Evolutionary conservation across 495 filamentous ascomycete genomes (phyloP).

Genomic region (Penicillium atrosanguineum): DNA sequence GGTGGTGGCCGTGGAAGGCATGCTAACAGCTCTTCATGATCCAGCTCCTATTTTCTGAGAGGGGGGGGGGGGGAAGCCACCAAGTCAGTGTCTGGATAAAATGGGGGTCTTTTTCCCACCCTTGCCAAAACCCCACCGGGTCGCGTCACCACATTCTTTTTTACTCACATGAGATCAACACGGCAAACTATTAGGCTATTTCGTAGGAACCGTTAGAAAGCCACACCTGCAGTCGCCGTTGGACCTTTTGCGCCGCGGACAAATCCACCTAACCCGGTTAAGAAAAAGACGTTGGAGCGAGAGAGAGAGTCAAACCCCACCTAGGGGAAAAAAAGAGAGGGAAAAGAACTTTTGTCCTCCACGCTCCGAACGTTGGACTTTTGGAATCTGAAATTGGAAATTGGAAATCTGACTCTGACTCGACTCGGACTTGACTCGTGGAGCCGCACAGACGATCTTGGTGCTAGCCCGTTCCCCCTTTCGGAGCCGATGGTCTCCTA

Average conservation of each 20-base stretch:
- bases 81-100: not conserved
- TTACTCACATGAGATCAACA: not conserved
- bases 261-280: too few species aligned
- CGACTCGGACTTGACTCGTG: constrained; percentile 3
- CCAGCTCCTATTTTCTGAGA: not conserved
- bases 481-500: not conserved
- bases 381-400: not conserved
- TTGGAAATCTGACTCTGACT: too few species aligned
- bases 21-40: constrained; percentile 15
- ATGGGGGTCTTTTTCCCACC: not conserved
- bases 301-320: not conserved
- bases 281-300: not conserved
- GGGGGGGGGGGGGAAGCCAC: not conserved
- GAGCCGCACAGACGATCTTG: not conserved
- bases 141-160: not conserved
- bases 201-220: not conserved
- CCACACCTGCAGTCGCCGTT: not conserved
- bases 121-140: not conserved
- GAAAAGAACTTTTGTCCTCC: too few species aligned
- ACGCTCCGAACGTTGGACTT: too few species aligned
- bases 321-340: too few species aligned
- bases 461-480: not conserved
- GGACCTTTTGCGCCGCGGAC: too few species aligned
- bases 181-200: too few species aligned
- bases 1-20: constrained; percentile 29